Evolutionary conservation across 2,329 filamentous ascomycete genomes (phyloP), one percentile per base, ranked within the genome.

Genomic region (Hypoxylon sp.): DNA sequence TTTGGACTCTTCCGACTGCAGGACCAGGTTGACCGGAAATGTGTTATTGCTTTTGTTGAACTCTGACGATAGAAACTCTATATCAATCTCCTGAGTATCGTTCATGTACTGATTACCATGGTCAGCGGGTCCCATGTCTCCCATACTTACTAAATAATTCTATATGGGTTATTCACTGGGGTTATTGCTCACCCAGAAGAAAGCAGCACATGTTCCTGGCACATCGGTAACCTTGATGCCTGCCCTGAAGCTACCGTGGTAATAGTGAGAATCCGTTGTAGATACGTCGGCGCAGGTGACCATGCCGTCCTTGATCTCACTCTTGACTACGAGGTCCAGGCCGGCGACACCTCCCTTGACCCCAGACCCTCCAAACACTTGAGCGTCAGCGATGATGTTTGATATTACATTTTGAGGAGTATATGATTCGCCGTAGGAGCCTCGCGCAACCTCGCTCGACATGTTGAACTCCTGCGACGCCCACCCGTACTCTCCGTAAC

Each of bases 21-120:
- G 82, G n/a, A 94, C 91, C 1, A 94, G 86, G 75, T 94, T 93
- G 57, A 94, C 83, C 0, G 88, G 86, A 69, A 85, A 90, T 32
- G 82, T 82, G 27, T 80, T 78, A 58, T 85, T 84, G 52, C 76
- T 74, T 1, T 76, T 71, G 65, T 87, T 82, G 76, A 90, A 92
- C 69, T 93, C 84, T 21, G 83, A 82, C 1, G 91, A 92, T 2
- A 94, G 84, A 75, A 94, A 92, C 72, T 95, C 92, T 80, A 94
- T 89, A 76, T 94, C 92, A 73, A 94, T 93, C 75, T 94, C 92
- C 75, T 92, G 89, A 0, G 90, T 91, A 78, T 94, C 89, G 78
- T 93, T 93, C 80, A 88, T 88, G 78, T 93, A 94, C 91, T 93
- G n/a, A 37, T 56, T 19, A n/a, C 47, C 0, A 2, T n/a, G 11